These are phyloP conservation scores for Brassica incana DNA, from an alignment of 345 rosid species.

Conservation along the genomic window DNA sequence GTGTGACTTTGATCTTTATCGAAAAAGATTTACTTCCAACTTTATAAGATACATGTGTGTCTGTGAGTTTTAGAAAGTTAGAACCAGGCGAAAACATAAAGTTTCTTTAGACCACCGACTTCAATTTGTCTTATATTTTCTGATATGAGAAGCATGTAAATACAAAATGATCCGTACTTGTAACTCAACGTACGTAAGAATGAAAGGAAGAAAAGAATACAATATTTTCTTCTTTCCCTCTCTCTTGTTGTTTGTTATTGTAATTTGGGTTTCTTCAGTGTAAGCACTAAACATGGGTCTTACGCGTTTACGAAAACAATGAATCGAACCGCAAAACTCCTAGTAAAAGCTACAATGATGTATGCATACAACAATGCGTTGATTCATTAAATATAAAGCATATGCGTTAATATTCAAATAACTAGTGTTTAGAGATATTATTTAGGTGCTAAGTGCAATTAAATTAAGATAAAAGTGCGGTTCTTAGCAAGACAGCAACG, in stretches of 20 bases:
- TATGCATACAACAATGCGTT: slow-evolving; percentile 2
- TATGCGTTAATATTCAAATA: background rate
- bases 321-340: background rate
- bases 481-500: slow-evolving; percentile 24
- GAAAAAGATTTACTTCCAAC: background rate
- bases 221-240: background rate
- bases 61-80: slow-evolving; percentile 20
- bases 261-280: background rate
- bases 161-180: background rate
- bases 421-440: background rate
- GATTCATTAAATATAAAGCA: background rate
- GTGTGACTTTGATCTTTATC: background rate
- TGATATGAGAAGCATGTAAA: background rate
- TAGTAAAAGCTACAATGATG: slow-evolving; percentile 3
- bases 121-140: slow-evolving; percentile 6
- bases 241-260: slow-evolving; percentile 15
- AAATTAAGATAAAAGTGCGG: slow-evolving; percentile 2
- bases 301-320: slow-evolving; percentile 31
- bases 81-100: background rate
- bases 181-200: background rate
- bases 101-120: slow-evolving; percentile 41
- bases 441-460: background rate
- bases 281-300: slow-evolving; percentile 23
- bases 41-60: slow-evolving; percentile 4
- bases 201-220: background rate